These are phyloP conservation scores for Pythium pyrilobum DNA, from an alignment of 352 stramenopile species.

Conservation along the genomic window DNA sequence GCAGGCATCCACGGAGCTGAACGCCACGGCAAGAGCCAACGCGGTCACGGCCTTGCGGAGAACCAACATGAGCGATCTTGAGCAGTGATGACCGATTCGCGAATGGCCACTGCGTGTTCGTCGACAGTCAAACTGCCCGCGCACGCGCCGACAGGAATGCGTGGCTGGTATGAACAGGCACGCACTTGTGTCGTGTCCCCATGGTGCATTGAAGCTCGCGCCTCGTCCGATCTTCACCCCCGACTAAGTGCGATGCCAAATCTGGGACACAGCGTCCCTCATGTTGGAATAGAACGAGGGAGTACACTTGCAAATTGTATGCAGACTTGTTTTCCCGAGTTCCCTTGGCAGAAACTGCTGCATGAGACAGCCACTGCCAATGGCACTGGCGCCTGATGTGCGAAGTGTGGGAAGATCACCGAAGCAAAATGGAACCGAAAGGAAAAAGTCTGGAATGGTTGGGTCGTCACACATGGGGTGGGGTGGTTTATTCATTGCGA, in stretches of 20 bases:
- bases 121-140: background rate
- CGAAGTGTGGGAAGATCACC: background rate
- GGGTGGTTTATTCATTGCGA: background rate
- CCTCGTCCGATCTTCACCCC: too few relatives aligned
- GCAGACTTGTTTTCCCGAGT: background rate
- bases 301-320: constrained; percentile 3
- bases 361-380: background rate
- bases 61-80: too few relatives aligned
- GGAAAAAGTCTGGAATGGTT: too few relatives aligned
- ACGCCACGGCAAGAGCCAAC: background rate
- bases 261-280: background rate
- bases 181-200: too few relatives aligned
- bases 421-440: too few relatives aligned
- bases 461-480: too few relatives aligned
- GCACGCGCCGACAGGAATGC: background rate
- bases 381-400: background rate
- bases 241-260: background rate
- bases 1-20: constrained; percentile 34
- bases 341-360: too few relatives aligned
- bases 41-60: constrained; percentile 3
- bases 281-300: background rate
- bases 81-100: too few relatives aligned
- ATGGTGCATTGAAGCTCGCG: too few relatives aligned
- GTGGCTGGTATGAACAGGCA: constrained; percentile 2
- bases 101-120: background rate